Evolutionary conservation across 495 filamentous ascomycete genomes (phyloP), one percentile per base, ranked within the genome.

Genomic region (Rostrohypoxylon terebratum): DNA sequence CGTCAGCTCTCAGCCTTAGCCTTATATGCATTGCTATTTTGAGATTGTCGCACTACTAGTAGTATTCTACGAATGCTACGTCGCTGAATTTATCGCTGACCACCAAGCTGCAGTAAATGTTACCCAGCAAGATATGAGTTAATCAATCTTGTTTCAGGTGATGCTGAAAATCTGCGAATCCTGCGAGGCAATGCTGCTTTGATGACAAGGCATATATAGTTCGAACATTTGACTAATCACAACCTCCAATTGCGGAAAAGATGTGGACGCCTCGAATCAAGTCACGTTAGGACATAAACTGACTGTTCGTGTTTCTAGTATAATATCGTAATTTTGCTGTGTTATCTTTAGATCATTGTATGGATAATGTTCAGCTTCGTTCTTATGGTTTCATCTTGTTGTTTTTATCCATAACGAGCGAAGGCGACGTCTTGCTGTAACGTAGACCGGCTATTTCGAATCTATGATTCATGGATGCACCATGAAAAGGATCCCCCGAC

Each of bases 111-210:
- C 58, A 67, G 42, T 33, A 53, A 68, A 66, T 74, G 21, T 62
- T 63, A 74, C 71, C 33, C 58, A 51, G 44, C 25, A 31, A 44
- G 44, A 50, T 18, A 18, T 55, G 59, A 58, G 36, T 67, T 67
- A 66, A 69, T 70, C 62, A 66, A 67, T 59, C 36, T 66, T 63
- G 71, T 74, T 74, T 74, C 71, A 74, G 71, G 71, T 74, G 34
- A 66, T 59, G 71, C 71, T 63, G 45, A 53, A 47, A 53, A 55
- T 18, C 10, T 20, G 53, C 20, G 51, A 59, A 70, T 69, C 66
- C 71, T 74, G 11, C 71, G 48, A 62, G 57, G 57, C 55, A 42
- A 66, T 51, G 54, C 55, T 60, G n/a, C 38, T 44, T 31, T 51
- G 25, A 36, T 57, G 62, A 45, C 67, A 50, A 58, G 61, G 62